Base-by-base conservation (phyloP, 805 yeast genomes). In the Cyberlindnera saturnus region DNA sequence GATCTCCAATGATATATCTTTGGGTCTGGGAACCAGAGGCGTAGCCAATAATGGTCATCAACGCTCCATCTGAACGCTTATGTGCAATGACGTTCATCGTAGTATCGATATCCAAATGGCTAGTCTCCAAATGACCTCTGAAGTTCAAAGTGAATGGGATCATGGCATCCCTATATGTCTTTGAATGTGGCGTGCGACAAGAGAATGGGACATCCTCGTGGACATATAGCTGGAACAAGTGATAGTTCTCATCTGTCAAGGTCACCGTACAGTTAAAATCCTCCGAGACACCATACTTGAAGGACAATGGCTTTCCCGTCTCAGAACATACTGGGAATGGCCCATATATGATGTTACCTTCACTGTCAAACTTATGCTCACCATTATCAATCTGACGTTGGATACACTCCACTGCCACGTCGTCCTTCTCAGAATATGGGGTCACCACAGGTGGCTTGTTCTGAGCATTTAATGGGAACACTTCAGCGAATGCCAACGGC, bases 131-230 rank as follows among this genome's bases (percentile, higher is more conserved):
- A 46, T 74, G 74, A 5, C 91, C 91, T 50, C 88, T 71, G 42
- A 84, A 64, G 52, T 77, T 76, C 57, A 84, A 70, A 6, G 78
- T 73, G 43, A 83, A 61, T 5, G 91, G 90, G 11, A 82, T 64
- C n/a, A 35, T 50, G 2, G 50, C 70, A 31, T 71, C 65, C 34
- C 63, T 32, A 65, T 65, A 29, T 1, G 55, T 41, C 32, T 40
- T 45, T 16, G 73, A 63, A 45, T 77, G 60, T 4, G 85, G 83
- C 9, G 82, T 51, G 43, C 82, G 67, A 60, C 93, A 85, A 38
- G 84, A 73, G 56, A 80, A 77, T 26, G 93, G 93, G 8, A 75
- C 79, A 58, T 85, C 93, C 57, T 84, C 83, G 60, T 85, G 93
- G 35, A 85, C 66, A 57, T 84, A 84, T 38, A 84, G 66, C 63